Percentiles rank a stretch among this genome's conserved stretches.
phyloP scores from a whole-genome alignment of 75 land plant genomes.

The Gnetum montanum region DNA sequence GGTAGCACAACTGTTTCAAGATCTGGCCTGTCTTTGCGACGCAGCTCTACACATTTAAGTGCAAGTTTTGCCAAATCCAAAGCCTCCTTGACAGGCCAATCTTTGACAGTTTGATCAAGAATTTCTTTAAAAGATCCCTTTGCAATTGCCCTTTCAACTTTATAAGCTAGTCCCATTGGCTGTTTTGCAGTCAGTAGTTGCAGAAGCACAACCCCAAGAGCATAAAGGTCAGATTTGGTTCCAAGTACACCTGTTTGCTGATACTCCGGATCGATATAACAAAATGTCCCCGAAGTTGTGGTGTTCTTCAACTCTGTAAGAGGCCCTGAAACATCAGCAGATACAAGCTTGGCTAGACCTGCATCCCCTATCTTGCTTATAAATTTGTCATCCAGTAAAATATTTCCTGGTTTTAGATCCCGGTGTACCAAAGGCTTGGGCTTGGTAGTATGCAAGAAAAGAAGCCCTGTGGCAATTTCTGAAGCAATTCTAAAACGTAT shows the following conservation, averaged over 20 bases:
- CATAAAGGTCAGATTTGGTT: constrained; percentile 71
- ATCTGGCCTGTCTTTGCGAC: constrained; percentile 58
- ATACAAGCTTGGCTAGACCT: constrained; percentile 59
- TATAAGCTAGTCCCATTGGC: constrained; percentile 33
- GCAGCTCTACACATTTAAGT: constrained; percentile 41
- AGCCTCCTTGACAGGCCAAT: constrained; percentile 61
- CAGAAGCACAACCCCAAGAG: constrained; percentile 58
- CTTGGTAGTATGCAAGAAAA: constrained; percentile 53
- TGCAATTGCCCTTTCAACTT: constrained; percentile 38
- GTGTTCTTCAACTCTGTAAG: constrained; percentile 41
- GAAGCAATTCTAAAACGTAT: constrained; percentile 42
- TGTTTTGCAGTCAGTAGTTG: constrained; percentile 52
- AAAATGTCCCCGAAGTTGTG: constrained; percentile 50
- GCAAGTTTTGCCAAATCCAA: constrained; percentile 45
- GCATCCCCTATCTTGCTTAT: constrained; percentile 80
- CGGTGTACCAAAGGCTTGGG: constrained; percentile 84
- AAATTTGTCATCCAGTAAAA: constrained; percentile 54
- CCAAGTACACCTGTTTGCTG: constrained; percentile 53
- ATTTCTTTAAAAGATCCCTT: constrained; percentile 22
- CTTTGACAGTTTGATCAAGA: constrained; percentile 37
- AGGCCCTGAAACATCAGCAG: constrained; percentile 35
- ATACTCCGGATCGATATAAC: constrained; percentile 85
- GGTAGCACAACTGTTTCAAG: constrained; percentile 57
- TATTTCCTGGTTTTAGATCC: constrained; percentile 85
- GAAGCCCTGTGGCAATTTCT: constrained; percentile 57